A percentile compares a stretch with the other conserved stretches of the same genome.
phyloP scores from a whole-genome alignment of 208 protist species.

The Porcisia deanei region DNA sequence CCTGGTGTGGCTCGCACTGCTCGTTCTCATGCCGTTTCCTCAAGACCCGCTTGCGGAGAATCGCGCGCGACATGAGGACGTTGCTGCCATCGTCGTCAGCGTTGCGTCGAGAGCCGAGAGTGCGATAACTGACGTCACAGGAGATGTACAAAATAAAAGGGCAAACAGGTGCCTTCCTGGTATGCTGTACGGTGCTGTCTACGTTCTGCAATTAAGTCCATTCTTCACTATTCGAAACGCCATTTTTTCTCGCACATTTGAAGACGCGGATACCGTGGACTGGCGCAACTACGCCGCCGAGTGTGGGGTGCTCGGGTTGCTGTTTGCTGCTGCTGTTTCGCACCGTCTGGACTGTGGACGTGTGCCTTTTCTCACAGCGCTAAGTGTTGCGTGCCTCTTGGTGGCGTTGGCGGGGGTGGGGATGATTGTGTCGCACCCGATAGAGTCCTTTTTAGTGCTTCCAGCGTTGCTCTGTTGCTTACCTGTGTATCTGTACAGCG shows the following conservation, averaged over 20 bases:
- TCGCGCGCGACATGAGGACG: neutral
- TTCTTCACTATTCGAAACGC: slow-evolving; percentile 48
- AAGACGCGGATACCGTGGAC: slow-evolving; percentile 18
- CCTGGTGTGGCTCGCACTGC: slow-evolving; percentile 18
- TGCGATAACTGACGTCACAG: neutral
- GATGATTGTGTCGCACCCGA: slow-evolving; percentile 9
- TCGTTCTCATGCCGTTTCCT: neutral
- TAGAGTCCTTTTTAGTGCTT: slow-evolving; percentile 17
- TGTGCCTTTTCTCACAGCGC: neutral
- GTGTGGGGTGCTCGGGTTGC: slow-evolving; percentile 4
- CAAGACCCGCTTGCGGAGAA: neutral
- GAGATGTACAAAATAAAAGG: neutral
- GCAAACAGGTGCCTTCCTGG: slow-evolving; percentile 8
- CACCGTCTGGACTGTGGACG: neutral
- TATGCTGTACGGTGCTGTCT: slow-evolving; percentile 30
- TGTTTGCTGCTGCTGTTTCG: slow-evolving; percentile 2
- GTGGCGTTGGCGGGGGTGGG: slow-evolving; percentile 1
- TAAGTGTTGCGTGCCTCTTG: neutral
- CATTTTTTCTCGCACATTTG: slow-evolving; percentile 28
- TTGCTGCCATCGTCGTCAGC: neutral
- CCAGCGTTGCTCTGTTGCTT: slow-evolving; percentile 25
- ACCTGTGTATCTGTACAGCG: slow-evolving; percentile 2
- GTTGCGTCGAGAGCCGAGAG: neutral
- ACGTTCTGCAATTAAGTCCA: slow-evolving; percentile 36
- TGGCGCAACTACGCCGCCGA: slow-evolving; percentile 13